phyloP scores from a whole-genome alignment of 1,139 yeast species.

The Zygosaccharomyces sapae region DNA sequence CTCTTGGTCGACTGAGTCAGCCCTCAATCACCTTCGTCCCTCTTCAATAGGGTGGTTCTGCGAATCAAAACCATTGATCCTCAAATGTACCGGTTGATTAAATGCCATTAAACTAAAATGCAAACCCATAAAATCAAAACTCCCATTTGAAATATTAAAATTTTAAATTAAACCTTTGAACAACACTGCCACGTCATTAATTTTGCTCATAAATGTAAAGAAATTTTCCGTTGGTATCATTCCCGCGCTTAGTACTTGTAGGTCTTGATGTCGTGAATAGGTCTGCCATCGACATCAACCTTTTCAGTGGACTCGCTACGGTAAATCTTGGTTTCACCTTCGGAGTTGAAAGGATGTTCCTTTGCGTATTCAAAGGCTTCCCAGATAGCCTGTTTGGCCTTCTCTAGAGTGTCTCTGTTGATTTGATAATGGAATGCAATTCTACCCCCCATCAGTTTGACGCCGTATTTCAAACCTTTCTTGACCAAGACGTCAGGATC shows the following conservation, averaged over 20 bases:
- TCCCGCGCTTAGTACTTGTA: constrained; percentile 27
- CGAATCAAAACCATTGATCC: constrained; percentile 23
- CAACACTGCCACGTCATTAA: constrained; percentile 25
- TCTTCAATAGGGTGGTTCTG: constrained; percentile 31
- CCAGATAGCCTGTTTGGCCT: constrained; percentile 54
- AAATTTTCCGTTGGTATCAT: neutral
- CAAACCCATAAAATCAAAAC: constrained; percentile 8
- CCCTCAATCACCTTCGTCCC: constrained; percentile 32
- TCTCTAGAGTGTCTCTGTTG: constrained; percentile 60
- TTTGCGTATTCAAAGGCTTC: constrained; percentile 54
- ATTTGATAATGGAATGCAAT: constrained; percentile 85
- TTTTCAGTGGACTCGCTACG: constrained; percentile 37
- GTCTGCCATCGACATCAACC: constrained; percentile 31
- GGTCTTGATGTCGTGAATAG: constrained; percentile 33
- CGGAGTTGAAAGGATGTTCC: constrained; percentile 40
- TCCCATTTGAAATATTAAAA: constrained; percentile 15
- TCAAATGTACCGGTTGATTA: constrained; percentile 26
- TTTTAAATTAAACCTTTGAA: constrained; percentile 13
- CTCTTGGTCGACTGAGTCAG: constrained; percentile 26
- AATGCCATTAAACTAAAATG: constrained; percentile 8
- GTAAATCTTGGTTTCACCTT: constrained; percentile 43
- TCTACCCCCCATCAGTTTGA: constrained; percentile 70
- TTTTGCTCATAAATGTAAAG: constrained; percentile 7
- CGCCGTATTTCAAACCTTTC: constrained; percentile 56
- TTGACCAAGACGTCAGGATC: constrained; percentile 53